Evolutionary conservation across 257 asterid genomes (phyloP), one percentile per base, ranked within the genome.

Genomic region (Solanum lignicaule): DNA sequence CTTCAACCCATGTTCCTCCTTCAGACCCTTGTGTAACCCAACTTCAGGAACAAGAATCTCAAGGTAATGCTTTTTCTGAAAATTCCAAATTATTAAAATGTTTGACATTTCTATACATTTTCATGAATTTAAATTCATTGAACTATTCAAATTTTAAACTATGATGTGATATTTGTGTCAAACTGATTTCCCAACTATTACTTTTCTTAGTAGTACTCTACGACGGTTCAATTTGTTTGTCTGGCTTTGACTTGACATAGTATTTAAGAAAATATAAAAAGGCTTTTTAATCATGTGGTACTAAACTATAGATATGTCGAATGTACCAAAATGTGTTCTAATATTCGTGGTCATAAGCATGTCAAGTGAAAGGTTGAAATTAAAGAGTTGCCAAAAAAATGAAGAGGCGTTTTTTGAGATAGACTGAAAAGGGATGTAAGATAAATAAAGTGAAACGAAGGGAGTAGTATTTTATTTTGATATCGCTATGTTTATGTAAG

Each of bases 1-100:
- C 87, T 71, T 92, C 94, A 83, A 89, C 89, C 36, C 88, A 89
- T 68, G 36, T 87, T 79, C 87, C 92, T 13, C 21, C 87, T 72
- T 41, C 88, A 23, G 87, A 75, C 35, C 41, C 92, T 27, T 83
- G 88, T 86, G 29, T 87, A 10, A 68, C 75, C 36, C 92, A 86
- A 31, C 68, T 71, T 65, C 86, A 43, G 38, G 84, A 78, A 25
- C 89, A 88, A 58, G 88, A 90, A 86, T 87, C 90, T 84, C 86
- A 85, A 66, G 94, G 96, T 92, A 33, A 29, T 52, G 23, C 86
- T 48, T 87, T 69, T 82, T 58, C 71, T 48, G 18, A 4, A 20
- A 81, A 46, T 14, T 41, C 55, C 65, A 18, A 55, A 55, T 55
- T 33, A 10, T 65, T 25, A 21, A 75, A 27, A 15, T 7, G 62